Percentiles rank a stretch among this genome's conserved stretches.
Conservation (phyloP, 805 yeast species). For the Starmerella roubikii region DNA sequence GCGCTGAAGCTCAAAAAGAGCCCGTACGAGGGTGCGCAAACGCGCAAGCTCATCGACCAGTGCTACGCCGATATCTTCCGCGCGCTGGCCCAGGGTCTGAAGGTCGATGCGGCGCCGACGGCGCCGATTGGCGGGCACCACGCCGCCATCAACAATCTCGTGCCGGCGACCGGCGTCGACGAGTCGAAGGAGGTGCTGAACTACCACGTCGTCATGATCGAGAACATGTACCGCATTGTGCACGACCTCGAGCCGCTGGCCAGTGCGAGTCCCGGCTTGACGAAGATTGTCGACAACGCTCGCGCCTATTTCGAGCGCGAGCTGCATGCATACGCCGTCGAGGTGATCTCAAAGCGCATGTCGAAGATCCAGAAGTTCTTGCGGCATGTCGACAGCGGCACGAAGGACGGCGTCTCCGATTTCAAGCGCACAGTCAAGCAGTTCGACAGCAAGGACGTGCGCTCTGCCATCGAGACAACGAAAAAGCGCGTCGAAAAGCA, state of each 20-base stretch:
- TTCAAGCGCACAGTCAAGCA: slow-evolving; percentile 43
- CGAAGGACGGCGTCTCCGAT: slow-evolving; percentile 27
- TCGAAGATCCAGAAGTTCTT: slow-evolving; percentile 59
- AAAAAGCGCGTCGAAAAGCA: slow-evolving; percentile 45
- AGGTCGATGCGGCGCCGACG: slow-evolving; percentile 8
- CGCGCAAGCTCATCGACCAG: slow-evolving; percentile 14
- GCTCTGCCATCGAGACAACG: slow-evolving; percentile 40
- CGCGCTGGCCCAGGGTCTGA: slow-evolving; percentile 20
- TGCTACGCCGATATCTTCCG: slow-evolving; percentile 18
- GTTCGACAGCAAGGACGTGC: slow-evolving; percentile 47
- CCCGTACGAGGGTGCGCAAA: slow-evolving; percentile 3
- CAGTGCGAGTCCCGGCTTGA: slow-evolving; percentile 10
- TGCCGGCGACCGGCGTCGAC: slow-evolving; percentile 16
- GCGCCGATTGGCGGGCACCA: not conserved
- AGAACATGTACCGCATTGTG: slow-evolving; percentile 40
- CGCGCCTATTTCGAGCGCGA: slow-evolving; percentile 25
- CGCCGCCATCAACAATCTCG: slow-evolving; percentile 5
- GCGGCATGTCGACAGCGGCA: slow-evolving; percentile 40
- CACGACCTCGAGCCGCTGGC: slow-evolving; percentile 20
- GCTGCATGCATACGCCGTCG: slow-evolving; percentile 33
- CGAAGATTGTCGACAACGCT: slow-evolving; percentile 21
- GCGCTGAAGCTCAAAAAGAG: slow-evolving; percentile 3
- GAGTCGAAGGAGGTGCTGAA: slow-evolving; percentile 29
- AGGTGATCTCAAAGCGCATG: slow-evolving; percentile 39
- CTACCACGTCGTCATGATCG: slow-evolving; percentile 35